Percentiles rank a stretch among this genome's conserved stretches.
Evolutionary conservation across 805 yeast species (phyloP).

Genomic region (Nakazawaea wyomingensis): DNA sequence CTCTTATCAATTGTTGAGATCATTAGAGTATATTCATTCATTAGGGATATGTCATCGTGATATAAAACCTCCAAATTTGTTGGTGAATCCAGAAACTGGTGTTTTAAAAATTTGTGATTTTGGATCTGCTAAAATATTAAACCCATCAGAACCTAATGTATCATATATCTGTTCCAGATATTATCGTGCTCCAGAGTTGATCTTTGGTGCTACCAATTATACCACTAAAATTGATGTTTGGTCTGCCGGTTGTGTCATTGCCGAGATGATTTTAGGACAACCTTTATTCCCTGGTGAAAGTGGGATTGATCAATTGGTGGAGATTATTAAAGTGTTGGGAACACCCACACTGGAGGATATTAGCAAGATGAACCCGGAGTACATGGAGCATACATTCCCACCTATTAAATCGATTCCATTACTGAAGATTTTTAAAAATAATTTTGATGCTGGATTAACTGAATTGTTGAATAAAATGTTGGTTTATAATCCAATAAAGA

Average conservation of each 20-base stretch:
- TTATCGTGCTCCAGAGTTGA: conserved; percentile 95
- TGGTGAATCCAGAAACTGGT: conserved; percentile 82
- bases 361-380: conserved; percentile 91
- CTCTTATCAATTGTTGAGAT: conserved; percentile 71
- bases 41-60: conserved; percentile 86
- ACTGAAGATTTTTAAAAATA: conserved; percentile 53
- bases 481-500: conserved; percentile 62
- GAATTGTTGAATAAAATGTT: conserved; percentile 51
- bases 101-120: conserved; percentile 91
- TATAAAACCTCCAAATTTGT: conserved; percentile 83
- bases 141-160: conserved; percentile 90
- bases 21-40: conserved; percentile 73
- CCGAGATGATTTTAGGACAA: conserved; percentile 90
- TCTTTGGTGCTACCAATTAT: conserved; percentile 94
- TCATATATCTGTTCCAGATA: conserved; percentile 95
- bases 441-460: conserved; percentile 47
- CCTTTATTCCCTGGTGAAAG: conserved; percentile 98
- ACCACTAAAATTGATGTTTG: conserved; percentile 96
- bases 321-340: conserved; percentile 91
- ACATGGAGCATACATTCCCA: conserved; percentile 96
- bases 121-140: conserved; percentile 89
- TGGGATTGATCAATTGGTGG: conserved; percentile 96
- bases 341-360: conserved; percentile 93
- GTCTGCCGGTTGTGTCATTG: conserved; percentile 99
- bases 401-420: conserved; percentile 73